Base-by-base conservation (phyloP, 371 early-diverging fungal genomes). In the Chytridium lagenaria region DNA sequence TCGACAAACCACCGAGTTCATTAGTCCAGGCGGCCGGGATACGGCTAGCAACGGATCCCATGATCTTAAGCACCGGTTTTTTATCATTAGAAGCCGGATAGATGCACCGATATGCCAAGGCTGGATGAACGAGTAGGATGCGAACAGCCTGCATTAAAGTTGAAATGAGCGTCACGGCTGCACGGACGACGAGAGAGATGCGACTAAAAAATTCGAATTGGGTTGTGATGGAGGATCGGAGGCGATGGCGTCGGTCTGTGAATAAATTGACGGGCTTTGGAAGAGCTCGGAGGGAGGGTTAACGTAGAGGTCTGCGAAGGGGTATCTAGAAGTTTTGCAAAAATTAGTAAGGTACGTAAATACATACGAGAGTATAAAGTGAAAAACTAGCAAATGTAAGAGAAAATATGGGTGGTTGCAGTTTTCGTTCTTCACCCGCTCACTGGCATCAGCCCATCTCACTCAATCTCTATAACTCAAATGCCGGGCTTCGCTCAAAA, bases 271-370 rank as follows among this genome's bases (percentile, higher is more conserved):
- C 15, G 57, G 57, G 30, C 15, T 10, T 10, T 7, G 57, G 57
- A 55, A 55, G 57, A 30, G 57, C 10, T 7, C 15, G 16, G 26
- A 5, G 57, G 57, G 57, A 23, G 57, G 57, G 57, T 55, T 55
- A 10, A 55, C 10, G 57, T 55, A 16, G 5, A 55, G 26, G 57
- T 55, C 57, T 7, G 57, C 26, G 30, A 55, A 55, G 26, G 57
- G 57, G 57, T 55, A 55, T 10, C 57, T 55, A 23, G 23, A 44
- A 19, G 44, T n/a, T n/a, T n/a, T n/a, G n/a, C n/a, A n/a, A n/a
- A n/a, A n/a, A n/a, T n/a, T n/a, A n/a, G n/a, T n/a, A n/a, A n/a
- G n/a, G n/a, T n/a, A n/a, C n/a, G n/a, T n/a, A n/a, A n/a, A n/a
- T n/a, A n/a, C n/a, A n/a, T n/a, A n/a, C n/a, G n/a, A n/a, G n/a